Percentiles rank a stretch among this genome's conserved stretches.
Conservation (phyloP, 1,284 basidiomycete genomes). For the Ceratobasidium sp. region DNA sequence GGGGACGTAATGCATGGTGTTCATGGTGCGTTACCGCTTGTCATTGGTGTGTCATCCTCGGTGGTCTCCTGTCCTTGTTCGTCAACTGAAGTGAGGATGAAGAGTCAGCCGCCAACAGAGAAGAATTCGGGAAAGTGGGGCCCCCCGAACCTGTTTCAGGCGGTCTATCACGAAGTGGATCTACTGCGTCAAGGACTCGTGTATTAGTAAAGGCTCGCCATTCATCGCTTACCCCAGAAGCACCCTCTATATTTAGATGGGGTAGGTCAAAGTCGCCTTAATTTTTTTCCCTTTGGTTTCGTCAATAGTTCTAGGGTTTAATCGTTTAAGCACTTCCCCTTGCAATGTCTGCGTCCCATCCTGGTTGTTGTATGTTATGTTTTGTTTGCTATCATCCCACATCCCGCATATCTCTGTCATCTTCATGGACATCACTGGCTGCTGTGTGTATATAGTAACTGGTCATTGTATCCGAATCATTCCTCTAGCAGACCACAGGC, state of each 20-base stretch:
- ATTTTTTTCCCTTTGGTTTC: background rate
- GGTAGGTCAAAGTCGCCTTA: constrained; percentile 1
- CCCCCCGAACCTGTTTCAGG: background rate
- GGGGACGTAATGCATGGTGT: background rate
- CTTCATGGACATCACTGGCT: constrained; percentile 3
- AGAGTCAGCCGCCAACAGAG: background rate
- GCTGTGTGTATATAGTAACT: constrained; percentile 10
- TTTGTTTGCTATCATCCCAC: background rate
- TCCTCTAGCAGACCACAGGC: too few species aligned
- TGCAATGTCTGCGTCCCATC: background rate
- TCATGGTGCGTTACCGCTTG: background rate
- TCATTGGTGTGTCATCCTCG: constrained; percentile 10
- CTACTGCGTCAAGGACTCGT: background rate
- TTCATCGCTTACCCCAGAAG: background rate
- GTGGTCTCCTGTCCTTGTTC: background rate
- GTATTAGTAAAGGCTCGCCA: background rate
- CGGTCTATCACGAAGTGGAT: background rate
- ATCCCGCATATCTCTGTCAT: background rate
- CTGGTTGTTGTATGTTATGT: background rate
- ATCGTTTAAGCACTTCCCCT: background rate
- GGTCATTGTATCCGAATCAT: constrained; percentile 1
- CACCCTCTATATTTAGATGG: background rate
- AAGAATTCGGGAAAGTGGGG: background rate
- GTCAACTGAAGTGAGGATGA: constrained; percentile 3
- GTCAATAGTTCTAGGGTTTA: background rate